Percentiles rank a stretch among this genome's conserved stretches.
Evolutionary conservation across 345 rosid genomes (phyloP).

Genomic region (Murraya paniculata): DNA sequence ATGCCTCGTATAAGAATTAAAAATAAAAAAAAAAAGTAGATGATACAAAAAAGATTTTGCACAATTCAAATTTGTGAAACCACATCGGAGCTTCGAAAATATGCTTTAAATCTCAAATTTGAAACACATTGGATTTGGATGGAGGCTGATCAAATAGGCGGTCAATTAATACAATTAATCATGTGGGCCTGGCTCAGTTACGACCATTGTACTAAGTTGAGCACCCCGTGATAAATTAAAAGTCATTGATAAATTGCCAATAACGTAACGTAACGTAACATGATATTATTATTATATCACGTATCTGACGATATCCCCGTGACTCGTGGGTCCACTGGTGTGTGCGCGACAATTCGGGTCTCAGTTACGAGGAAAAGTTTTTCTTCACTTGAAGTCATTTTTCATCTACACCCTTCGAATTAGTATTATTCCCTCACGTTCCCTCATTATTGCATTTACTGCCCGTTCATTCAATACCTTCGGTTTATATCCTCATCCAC

Average conservation of each 20-base stretch:
- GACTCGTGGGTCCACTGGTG: conserved; percentile 3
- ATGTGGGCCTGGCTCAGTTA: conserved; percentile 11
- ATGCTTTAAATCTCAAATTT: not conserved
- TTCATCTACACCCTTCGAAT: not conserved
- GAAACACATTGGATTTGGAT: not conserved
- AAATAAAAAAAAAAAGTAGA: too few species aligned
- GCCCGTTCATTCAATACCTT: too few species aligned
- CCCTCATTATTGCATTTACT: not conserved
- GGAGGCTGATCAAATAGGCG: not conserved
- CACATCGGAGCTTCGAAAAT: not conserved
- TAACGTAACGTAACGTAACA: not conserved
- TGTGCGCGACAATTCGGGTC: not conserved
- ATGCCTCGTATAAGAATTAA: too few species aligned
- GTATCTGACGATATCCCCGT: not conserved
- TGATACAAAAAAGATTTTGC: too few species aligned
- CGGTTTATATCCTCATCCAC: too few species aligned
- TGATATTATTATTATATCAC: too few species aligned
- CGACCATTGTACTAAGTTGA: not conserved
- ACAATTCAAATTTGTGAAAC: not conserved
- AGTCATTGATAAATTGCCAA: not conserved
- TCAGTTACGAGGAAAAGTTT: conserved; percentile 5
- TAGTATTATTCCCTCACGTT: not conserved
- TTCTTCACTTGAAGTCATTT: not conserved
- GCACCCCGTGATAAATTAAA: not conserved
- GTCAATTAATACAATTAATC: not conserved